Conservation (phyloP, 2,329 filamentous ascomycete genomes). For the Fusarium caatingaense region DNA sequence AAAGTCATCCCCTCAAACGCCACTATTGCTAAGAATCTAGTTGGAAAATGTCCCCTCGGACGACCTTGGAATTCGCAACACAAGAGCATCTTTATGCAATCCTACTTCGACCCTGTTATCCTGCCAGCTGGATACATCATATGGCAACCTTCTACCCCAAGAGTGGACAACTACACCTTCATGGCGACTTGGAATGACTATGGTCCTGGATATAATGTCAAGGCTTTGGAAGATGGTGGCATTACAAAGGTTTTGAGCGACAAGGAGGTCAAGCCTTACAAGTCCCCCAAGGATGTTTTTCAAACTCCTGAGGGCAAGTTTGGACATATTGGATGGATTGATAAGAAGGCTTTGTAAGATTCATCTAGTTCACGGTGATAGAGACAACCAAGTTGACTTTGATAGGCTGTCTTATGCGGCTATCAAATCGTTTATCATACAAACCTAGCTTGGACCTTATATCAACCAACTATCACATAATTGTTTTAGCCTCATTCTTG, state of each 20-base stretch:
- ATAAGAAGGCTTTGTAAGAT: conserved; percentile 18
- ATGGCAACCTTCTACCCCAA: conserved; percentile 5
- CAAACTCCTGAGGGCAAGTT: conserved; percentile 31
- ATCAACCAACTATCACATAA: background rate
- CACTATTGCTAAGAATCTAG: conserved; percentile 51
- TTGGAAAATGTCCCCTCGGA: conserved; percentile 66
- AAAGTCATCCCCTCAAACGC: conserved; percentile 66
- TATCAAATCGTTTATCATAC: background rate
- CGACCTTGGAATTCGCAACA: conserved; percentile 72
- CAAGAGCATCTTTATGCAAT: conserved; percentile 66
- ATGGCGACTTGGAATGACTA: conserved; percentile 66
- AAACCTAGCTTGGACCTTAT: background rate
- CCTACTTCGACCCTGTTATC: conserved; percentile 66
- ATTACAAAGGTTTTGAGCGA: conserved; percentile 61
- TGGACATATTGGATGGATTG: conserved; percentile 29
- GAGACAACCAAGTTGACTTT: background rate
- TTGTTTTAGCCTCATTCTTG: background rate
- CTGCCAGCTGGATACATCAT: conserved; percentile 63
- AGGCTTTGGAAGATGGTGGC: conserved; percentile 53
- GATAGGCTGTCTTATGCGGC: background rate
- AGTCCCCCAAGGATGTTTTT: conserved; percentile 29
- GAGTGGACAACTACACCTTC: conserved; percentile 58
- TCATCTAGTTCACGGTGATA: background rate
- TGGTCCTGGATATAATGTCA: conserved; percentile 66
- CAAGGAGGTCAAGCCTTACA: conserved; percentile 45